Conservation (phyloP, 495 filamentous ascomycete genomes). For the Xylaria longipes region DNA sequence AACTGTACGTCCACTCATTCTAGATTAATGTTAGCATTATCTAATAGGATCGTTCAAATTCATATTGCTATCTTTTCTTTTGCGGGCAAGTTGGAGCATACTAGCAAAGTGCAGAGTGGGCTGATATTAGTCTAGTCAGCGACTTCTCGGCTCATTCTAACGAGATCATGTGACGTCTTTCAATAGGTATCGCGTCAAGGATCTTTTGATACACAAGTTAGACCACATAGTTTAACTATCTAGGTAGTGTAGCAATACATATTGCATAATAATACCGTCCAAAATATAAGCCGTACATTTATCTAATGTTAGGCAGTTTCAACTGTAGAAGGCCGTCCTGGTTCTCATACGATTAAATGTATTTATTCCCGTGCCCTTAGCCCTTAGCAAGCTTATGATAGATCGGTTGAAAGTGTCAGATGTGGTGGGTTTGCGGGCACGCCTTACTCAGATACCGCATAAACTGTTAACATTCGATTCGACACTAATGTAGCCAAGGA, state of each 20-base stretch:
- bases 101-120: background rate
- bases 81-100: background rate
- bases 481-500: too few species aligned
- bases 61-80: background rate
- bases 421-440: background rate
- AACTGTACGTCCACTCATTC: background rate
- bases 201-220: background rate
- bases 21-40: too few species aligned
- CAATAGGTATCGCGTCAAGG: background rate
- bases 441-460: background rate
- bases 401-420: background rate
- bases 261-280: background rate
- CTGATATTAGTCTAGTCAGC: background rate
- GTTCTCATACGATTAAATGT: background rate
- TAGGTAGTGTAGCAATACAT: background rate
- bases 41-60: background rate
- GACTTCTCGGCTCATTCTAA: background rate
- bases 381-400: background rate
- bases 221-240: background rate
- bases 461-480: too few species aligned
- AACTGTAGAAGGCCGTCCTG: background rate
- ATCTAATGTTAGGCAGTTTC: background rate
- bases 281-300: background rate
- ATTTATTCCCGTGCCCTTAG: background rate
- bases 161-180: slow-evolving; percentile 8